phyloP scores from a whole-genome alignment of 768 basidiomycete genomes.

The Leucocoprinus leucothites region DNA sequence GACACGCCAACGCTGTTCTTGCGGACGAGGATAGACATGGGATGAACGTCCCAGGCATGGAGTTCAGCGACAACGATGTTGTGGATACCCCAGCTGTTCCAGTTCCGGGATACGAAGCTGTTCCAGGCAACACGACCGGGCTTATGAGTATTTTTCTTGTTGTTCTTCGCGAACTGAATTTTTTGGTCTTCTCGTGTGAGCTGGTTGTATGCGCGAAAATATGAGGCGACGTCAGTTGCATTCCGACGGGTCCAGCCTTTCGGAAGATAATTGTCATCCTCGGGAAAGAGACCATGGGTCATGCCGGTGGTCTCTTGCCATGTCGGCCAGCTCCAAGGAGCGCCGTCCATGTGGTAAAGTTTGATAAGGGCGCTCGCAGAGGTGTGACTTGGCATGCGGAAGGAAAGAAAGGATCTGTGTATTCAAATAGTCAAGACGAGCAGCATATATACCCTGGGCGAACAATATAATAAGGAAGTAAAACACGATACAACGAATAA shows the following conservation, averaged over 20 bases:
- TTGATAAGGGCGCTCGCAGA: constrained; percentile 16
- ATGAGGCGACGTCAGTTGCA: constrained; percentile 11
- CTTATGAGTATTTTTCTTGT: background rate
- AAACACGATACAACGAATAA: no score
- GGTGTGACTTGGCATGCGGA: constrained; percentile 7
- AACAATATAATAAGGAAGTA: no score
- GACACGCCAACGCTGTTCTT: background rate
- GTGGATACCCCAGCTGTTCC: constrained; percentile 18
- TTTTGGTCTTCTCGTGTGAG: background rate
- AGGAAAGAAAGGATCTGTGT: no score
- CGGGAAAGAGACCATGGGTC: constrained; percentile 20
- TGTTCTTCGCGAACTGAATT: background rate
- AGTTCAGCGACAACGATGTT: constrained; percentile 12
- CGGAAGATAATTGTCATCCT: constrained; percentile 17
- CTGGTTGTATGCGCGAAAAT: constrained; percentile 14
- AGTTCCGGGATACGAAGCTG: constrained; percentile 12
- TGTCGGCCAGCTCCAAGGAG: constrained; percentile 15
- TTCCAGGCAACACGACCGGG: constrained; percentile 18
- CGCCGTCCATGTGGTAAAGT: constrained; percentile 11
- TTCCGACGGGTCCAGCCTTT: constrained; percentile 13
- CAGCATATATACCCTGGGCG: no score
- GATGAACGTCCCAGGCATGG: constrained; percentile 13
- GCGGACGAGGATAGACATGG: constrained; percentile 7
- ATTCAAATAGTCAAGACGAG: no score
- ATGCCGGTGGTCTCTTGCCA: constrained; percentile 23